Base-by-base conservation (phyloP, 345 rosid genomes). In the Chamaenerion angustifolium region DNA sequence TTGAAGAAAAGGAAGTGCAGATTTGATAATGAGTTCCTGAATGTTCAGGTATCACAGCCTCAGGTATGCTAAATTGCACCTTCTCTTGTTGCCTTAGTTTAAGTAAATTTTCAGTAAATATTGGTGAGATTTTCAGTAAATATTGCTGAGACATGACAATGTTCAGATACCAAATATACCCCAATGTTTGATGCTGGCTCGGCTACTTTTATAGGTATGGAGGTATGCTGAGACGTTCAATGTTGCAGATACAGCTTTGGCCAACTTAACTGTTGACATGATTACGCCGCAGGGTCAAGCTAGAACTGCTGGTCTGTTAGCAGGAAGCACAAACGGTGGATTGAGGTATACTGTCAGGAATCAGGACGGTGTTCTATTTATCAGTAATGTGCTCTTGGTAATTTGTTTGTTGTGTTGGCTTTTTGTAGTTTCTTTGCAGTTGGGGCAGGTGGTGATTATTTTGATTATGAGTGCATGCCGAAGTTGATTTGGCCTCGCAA, bases 361-460 rank as follows among this genome's bases (percentile, higher is more conserved):
- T 14, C 12, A 3, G 31, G 21, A 18, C 19, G 16, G 13, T 44
- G 42, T 12, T 17, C 47, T 3, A 14, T 41, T 19, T 48, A 10
- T 12, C 13, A 13, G n/a, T 40, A 23, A 16, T 47, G n/a, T n/a
- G 18, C 19, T 17, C 27, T 47, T 47, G 12, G 12, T 19, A 11
- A 6, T 47, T 23, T 17, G 0, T 49, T 13, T 25, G 14, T 58
- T 65, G 64, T 64, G 74, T 77, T 52, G 57, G 50, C 74, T 61
- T 72, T 60, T 50, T 77, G 79, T 86, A 89, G 95, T 68, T 58
- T 83, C 49, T 70, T 73, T 60, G 80, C 71, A 64, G 78, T 73
- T 69, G 78, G 78, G 58, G 70, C 77, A 65, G 64, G 54, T 61
- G 78, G 65, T 57, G 57, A 66, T 55, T 69, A 49, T 60, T 64